Evolutionary conservation across 768 basidiomycete genomes (phyloP), one percentile per base, ranked within the genome.

Genomic region (Pleurotus sapidus): DNA sequence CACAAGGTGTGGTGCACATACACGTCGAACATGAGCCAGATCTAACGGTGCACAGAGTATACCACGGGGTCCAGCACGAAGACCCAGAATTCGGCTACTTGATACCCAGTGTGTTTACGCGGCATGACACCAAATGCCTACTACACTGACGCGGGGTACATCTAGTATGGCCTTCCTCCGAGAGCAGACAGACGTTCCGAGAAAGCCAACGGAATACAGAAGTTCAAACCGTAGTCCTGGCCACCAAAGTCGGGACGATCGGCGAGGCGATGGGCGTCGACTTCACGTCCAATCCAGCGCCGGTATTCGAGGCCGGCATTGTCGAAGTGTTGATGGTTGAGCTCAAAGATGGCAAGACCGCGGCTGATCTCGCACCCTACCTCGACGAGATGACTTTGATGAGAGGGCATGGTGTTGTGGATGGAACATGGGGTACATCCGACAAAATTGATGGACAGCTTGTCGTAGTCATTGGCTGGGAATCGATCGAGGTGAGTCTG

Each of bases 21-120:
- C 24, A 14, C 24, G 17, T n/a, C 5, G 18, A 39, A 14, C 11
- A 50, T 2, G n/a, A 42, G 4, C 23, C 11, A 2, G 9, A 23
- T 5, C 51, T 39, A 40, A 25, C 20, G 27, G 12, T 27, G 17
- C 5, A 23, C 9, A 54, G 51, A n/a, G 51, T 42, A 20, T 54
- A 54, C 24, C 51, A 54, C 42, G 51, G 51, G 8, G 38, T 54
- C 1, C 51, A 54, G 38, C 18, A 20, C 39, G 51, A 54, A 54
- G 51, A 54, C 20, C 38, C 37, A 27, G 51, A 54, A 24, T 54
- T 27, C 12, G 51, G 51, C n/a, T 42, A 43, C 23, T 40, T 54
- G 51, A 42, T 54, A 24, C 23, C 51, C 23, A 1, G 51, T 45
- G n/a, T 7, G 42, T 45, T 34, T 3, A 38, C 24, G 14, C 51